Base-by-base conservation (phyloP, 352 stramenopile genomes). In the Globisporangium solare region DNA sequence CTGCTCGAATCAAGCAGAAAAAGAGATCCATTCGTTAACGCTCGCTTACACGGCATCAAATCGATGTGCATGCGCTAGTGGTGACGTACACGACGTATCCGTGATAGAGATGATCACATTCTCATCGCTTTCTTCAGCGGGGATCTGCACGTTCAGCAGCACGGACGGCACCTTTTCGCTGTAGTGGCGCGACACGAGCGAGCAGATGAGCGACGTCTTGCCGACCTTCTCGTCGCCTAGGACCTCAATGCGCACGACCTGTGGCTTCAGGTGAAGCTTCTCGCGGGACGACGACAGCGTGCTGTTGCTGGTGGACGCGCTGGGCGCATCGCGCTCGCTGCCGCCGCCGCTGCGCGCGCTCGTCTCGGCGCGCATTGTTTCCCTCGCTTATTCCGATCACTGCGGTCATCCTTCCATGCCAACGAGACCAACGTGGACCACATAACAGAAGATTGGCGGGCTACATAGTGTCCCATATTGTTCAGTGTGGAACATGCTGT, bases 131-230 rank as follows among this genome's bases (percentile, higher is more conserved):
- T 95, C 86, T 54, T 95, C 86, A 40, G 86, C 83, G 18, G 86
- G 85, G 58, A 96, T 92, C 68, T 92, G 83, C 58, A 94, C 86
- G 58, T 93, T 92, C 46, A 93, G 83, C 61, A 96, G 67, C 54
- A 95, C 83, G 37, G 73, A 79, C 15, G 86, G 86, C 60, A 95
- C 86, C 61, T 88, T 88, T 67, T 95, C 83, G 64, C 79, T 93
- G 58, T 92, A 95, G 63, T 92, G 86, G 59, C 82, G 76, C 55
- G 84, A 95, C 63, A 95, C 85, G 42, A 95, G 74, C 65, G 88
- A 86, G 68, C 84, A 95, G 67, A 96, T 94, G 64, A 96, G 84
- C 71, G 88, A 95, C 58, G 86, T 95, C 72, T 96, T 96, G 64
- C 88, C 88, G 58, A 94, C 83, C 71, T 91, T 94, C 67, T 94